A percentile compares a stretch with the other conserved stretches of the same genome.
Conservation (phyloP, 2,329 filamentous ascomycete species). For the Diplocarpon mali region DNA sequence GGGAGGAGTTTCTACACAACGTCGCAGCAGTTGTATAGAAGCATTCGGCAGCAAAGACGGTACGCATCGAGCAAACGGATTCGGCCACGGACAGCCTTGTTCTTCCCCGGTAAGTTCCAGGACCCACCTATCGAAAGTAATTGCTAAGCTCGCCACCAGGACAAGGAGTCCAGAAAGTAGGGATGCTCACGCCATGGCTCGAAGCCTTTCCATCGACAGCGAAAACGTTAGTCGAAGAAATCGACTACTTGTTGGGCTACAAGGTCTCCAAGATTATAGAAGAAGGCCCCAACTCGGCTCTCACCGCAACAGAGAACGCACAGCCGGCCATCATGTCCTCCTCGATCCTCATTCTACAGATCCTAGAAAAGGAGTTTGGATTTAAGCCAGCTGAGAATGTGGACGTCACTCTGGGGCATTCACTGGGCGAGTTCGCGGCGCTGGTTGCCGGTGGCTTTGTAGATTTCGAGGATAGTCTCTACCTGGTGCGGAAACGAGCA, state of each 20-base stretch:
- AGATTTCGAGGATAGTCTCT: constrained; percentile 64
- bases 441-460: constrained; percentile 78
- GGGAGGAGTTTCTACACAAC: not conserved
- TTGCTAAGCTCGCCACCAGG: constrained; percentile 36
- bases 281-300: constrained; percentile 61
- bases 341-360: constrained; percentile 76
- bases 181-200: constrained; percentile 80
- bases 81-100: constrained; percentile 28
- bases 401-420: constrained; percentile 81
- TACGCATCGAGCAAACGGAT: constrained; percentile 17
- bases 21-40: not conserved
- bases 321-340: constrained; percentile 96
- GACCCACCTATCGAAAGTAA: not conserved
- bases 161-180: constrained; percentile 80
- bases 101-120: constrained; percentile 28
- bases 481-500: constrained; percentile 65
- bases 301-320: constrained; percentile 77
- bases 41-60: constrained; percentile 10
- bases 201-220: constrained; percentile 74
- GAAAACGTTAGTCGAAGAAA: constrained; percentile 68
- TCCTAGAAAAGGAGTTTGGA: constrained; percentile 75
- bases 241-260: constrained; percentile 65
- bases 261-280: constrained; percentile 70
- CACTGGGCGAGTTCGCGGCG: constrained; percentile 85
- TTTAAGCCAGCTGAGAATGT: constrained; percentile 61